A percentile compares a stretch with the other conserved stretches of the same genome.
Evolutionary conservation across 169 alveolate species (phyloP).

Genomic region (Eimeria praecox): DNA sequence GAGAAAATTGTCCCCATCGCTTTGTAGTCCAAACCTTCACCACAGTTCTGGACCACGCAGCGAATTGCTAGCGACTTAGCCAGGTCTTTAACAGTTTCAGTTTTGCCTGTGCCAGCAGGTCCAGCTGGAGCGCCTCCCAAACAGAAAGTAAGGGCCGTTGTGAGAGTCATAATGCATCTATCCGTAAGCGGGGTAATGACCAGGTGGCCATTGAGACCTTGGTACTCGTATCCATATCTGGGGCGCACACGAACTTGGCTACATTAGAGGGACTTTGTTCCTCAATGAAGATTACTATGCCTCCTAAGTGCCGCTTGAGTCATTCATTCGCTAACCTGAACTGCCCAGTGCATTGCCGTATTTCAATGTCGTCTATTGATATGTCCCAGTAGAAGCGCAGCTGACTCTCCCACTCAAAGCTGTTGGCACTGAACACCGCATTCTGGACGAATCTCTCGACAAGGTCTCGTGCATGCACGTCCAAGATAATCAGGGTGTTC

Average conservation of each 20-base stretch:
- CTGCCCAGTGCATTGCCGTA: constrained; percentile 94
- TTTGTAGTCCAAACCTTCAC: constrained; percentile 94
- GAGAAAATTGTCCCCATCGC: constrained; percentile 97
- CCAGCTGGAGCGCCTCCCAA: constrained; percentile 98
- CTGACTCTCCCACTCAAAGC: constrained; percentile 98
- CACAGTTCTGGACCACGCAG: constrained; percentile 98
- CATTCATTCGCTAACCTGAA: constrained; percentile 73
- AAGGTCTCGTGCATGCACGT: constrained; percentile 98
- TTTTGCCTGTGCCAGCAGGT: constrained; percentile 98
- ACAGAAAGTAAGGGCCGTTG: constrained; percentile 95
- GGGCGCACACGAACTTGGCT: constrained; percentile 88
- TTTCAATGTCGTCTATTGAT: constrained; percentile 92
- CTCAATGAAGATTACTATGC: constrained; percentile 80
- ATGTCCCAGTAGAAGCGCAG: constrained; percentile 96
- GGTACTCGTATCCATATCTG: constrained; percentile 96
- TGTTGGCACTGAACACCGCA: constrained; percentile 92
- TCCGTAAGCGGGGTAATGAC: constrained; percentile 97
- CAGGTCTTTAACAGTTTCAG: constrained; percentile 97
- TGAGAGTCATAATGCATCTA: constrained; percentile 96
- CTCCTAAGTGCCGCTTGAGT: not conserved
- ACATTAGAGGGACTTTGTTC: constrained; percentile 87
- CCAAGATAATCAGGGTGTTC: constrained; percentile 97
- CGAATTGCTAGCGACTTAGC: constrained; percentile 97
- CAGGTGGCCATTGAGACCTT: constrained; percentile 97
- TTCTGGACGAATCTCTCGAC: constrained; percentile 95